A percentile compares a stretch with the other conserved stretches of the same genome.
Conservation (phyloP, 176 grass and related monocot species). For the Panicum miliaceum region DNA sequence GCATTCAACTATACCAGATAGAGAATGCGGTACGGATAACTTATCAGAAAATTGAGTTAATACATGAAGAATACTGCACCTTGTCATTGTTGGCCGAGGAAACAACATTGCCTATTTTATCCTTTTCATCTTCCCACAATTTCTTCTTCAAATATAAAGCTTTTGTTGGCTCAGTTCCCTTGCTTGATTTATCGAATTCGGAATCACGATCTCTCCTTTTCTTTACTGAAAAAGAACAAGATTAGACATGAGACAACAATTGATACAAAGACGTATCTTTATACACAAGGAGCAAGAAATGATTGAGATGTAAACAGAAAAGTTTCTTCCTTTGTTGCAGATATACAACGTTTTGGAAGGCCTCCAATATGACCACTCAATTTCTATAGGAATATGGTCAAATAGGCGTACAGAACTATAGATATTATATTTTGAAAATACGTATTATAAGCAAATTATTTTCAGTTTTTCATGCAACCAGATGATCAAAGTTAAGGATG, state of each 20-base stretch:
- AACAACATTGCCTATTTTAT: slow-evolving; percentile 57
- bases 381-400: background rate
- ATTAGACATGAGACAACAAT: slow-evolving; percentile 8
- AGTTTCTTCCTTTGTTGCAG: background rate
- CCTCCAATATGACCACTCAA: background rate
- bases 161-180: slow-evolving; percentile 62
- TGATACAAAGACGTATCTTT: slow-evolving; percentile 16
- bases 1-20: background rate
- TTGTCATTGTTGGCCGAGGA: slow-evolving; percentile 45
- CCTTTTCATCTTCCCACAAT: slow-evolving; percentile 60
- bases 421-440: background rate
- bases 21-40: background rate
- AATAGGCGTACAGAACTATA: background rate
- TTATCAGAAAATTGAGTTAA: slow-evolving; percentile 10
- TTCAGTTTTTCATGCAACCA: background rate
- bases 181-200: slow-evolving; percentile 56
- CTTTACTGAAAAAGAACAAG: slow-evolving; percentile 48
- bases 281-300: slow-evolving; percentile 22
- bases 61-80: slow-evolving; percentile 33
- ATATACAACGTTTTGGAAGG: background rate
- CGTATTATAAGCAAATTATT: background rate
- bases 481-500: background rate
- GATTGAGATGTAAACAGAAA: background rate
- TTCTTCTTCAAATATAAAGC: slow-evolving; percentile 63
- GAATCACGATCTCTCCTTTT: slow-evolving; percentile 58